Evolutionary conservation across 129 eudicot species (phyloP).

Genomic region (Ambrosia trifida): DNA sequence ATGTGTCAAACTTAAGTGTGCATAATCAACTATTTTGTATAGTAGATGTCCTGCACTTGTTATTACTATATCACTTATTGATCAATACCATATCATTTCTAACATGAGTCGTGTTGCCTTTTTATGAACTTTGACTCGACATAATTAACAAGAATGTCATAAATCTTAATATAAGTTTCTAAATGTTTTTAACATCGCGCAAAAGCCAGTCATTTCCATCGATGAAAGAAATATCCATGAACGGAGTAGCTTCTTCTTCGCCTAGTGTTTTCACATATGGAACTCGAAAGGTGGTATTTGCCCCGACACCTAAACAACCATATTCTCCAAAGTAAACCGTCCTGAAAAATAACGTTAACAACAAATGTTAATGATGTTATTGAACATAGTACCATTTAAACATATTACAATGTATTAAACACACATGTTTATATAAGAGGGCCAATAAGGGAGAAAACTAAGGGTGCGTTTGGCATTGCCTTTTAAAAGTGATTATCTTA

Average conservation of each 20-base stretch:
- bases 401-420: neutral
- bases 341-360: conserved; percentile 39
- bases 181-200: conserved; percentile 12
- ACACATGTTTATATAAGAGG: neutral
- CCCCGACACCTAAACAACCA: conserved; percentile 73
- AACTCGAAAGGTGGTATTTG: conserved; percentile 52
- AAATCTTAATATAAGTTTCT: conserved; percentile 8
- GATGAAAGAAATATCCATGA: conserved; percentile 57
- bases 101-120: neutral
- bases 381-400: neutral
- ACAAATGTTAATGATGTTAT: neutral
- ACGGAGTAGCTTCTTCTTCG: conserved; percentile 57
- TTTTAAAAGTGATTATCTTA: neutral
- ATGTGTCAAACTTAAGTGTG: neutral
- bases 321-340: conserved; percentile 82
- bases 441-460: neutral
- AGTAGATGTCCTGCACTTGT: neutral
- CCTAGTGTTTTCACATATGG: conserved; percentile 62
- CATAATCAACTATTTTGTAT: neutral
- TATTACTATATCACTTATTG: conserved; percentile 12
- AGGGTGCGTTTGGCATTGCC: neutral
- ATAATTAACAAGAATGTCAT: conserved; percentile 3
- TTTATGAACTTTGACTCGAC: conserved; percentile 10
- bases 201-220: conserved; percentile 86
- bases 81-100: conserved; percentile 1